Conservation (phyloP, 768 basidiomycete species). For the Termitomyces sp. region DNA sequence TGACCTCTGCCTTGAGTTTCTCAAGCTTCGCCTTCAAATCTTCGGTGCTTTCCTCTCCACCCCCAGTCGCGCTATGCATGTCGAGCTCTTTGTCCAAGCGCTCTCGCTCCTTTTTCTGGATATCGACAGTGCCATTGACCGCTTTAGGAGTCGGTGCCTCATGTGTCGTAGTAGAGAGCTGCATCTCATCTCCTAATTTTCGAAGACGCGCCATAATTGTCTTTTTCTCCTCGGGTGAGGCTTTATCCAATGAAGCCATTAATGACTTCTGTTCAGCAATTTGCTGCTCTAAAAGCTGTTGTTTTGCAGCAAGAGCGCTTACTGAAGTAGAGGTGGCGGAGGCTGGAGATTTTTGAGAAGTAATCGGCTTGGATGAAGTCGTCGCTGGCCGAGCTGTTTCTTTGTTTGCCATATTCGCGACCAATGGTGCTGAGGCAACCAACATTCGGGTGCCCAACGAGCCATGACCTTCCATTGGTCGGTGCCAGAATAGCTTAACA, state of each 20-base stretch:
- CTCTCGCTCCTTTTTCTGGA: constrained; percentile 54
- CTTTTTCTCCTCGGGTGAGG: constrained; percentile 71
- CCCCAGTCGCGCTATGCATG: constrained; percentile 41
- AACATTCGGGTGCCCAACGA: constrained; percentile 70
- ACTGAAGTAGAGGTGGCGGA: constrained; percentile 17
- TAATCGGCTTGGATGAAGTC: constrained; percentile 14
- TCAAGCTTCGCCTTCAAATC: constrained; percentile 70
- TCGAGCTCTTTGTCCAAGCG: constrained; percentile 83
- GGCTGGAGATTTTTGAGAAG: constrained; percentile 31
- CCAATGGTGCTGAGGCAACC: constrained; percentile 72
- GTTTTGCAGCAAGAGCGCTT: constrained; percentile 62
- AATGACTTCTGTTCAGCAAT: constrained; percentile 87
- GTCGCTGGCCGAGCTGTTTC: constrained; percentile 19
- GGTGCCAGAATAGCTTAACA: constrained; percentile 94
- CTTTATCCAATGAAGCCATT: constrained; percentile 62
- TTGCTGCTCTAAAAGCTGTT: constrained; percentile 71
- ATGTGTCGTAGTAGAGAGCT: constrained; percentile 27
- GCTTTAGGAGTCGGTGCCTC: constrained; percentile 19
- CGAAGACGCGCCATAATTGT: constrained; percentile 69
- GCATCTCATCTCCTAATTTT: constrained; percentile 79
- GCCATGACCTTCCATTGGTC: constrained; percentile 89
- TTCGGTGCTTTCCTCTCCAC: constrained; percentile 51
- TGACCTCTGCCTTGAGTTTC: constrained; percentile 74
- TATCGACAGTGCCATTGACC: constrained; percentile 29
- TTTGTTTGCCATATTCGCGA: constrained; percentile 55